Percentiles rank a stretch among this genome's conserved stretches.
These are phyloP conservation scores for Casaregolazyma lundiana DNA, from an alignment of 1,139 yeast genomes.

Conservation along the genomic window DNA sequence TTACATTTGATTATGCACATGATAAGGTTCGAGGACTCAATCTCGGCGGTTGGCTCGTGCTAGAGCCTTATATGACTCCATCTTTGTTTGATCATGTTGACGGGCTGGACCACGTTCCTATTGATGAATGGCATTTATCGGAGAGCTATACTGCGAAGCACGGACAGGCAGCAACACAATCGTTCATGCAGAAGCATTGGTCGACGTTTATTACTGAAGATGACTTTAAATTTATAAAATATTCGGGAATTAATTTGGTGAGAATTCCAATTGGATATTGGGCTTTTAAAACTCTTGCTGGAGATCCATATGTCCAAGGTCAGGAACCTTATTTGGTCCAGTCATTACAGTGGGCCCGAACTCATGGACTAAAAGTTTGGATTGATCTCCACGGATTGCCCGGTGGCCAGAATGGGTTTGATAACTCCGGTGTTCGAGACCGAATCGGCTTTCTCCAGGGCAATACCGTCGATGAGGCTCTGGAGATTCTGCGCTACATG, in stretches of 20 bases:
- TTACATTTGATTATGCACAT: conserved; percentile 35
- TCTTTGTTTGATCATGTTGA: conserved; percentile 58
- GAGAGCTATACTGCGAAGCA: conserved; percentile 35
- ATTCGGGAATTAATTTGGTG: conserved; percentile 74
- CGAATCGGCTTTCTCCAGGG: conserved; percentile 45
- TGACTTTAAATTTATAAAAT: conserved; percentile 61
- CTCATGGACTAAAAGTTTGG: conserved; percentile 70
- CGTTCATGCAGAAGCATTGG: conserved; percentile 69
- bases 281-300: conserved; percentile 66
- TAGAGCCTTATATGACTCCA: conserved; percentile 82
- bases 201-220: conserved; percentile 66
- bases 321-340: conserved; percentile 67
- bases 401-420: conserved; percentile 97
- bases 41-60: conserved; percentile 88
- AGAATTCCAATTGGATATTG: conserved; percentile 95
- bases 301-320: conserved; percentile 88
- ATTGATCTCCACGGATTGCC: conserved; percentile 94
- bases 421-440: conserved; percentile 87
- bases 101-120: conserved; percentile 44
- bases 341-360: conserved; percentile 73
- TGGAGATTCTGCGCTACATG: conserved; percentile 42
- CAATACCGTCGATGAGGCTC: conserved; percentile 49
- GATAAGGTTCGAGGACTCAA: conserved; percentile 71
- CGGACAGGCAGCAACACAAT: conserved; percentile 56
- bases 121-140: conserved; percentile 79